phyloP scores from a whole-genome alignment of 2,329 filamentous ascomycete genomes.

The Verruconis gallopava region DNA sequence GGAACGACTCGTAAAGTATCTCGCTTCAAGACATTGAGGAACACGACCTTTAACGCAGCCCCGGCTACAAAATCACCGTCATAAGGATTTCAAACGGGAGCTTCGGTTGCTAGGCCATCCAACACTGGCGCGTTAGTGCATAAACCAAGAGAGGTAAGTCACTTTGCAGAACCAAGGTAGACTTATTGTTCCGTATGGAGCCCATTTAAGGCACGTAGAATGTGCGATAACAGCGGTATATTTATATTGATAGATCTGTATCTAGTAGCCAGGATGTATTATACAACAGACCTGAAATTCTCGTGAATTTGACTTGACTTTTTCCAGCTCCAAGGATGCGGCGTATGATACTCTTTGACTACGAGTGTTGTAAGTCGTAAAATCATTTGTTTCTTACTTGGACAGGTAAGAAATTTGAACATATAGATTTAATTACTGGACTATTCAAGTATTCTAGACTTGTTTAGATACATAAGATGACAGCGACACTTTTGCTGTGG shows the following conservation, averaged over 20 bases:
- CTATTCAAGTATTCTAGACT: no score
- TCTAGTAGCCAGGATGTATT: neutral
- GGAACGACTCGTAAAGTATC: constrained; percentile 11
- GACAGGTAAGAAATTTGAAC: constrained; percentile 1
- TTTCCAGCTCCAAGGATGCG: neutral
- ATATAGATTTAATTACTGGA: neutral
- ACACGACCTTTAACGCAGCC: constrained; percentile 19
- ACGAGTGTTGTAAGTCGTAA: neutral
- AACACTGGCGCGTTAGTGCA: neutral
- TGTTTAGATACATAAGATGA: no score
- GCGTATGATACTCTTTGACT: neutral
- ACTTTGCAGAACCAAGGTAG: constrained; percentile 60
- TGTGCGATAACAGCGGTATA: neutral
- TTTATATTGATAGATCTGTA: neutral
- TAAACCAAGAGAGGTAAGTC: constrained; percentile 58
- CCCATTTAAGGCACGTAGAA: neutral
- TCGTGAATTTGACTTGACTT: neutral
- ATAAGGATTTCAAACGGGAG: no score
- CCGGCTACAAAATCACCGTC: neutral
- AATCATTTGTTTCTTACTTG: constrained; percentile 1
- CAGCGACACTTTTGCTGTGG: neutral
- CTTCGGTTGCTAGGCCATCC: neutral
- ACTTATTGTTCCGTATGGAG: constrained; percentile 12
- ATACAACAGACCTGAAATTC: constrained; percentile 1
- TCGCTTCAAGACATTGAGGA: constrained; percentile 19